Evolutionary conservation across 768 basidiomycete genomes (phyloP), one percentile per base, ranked within the genome.

Genomic region (Tulasnella sp.): DNA sequence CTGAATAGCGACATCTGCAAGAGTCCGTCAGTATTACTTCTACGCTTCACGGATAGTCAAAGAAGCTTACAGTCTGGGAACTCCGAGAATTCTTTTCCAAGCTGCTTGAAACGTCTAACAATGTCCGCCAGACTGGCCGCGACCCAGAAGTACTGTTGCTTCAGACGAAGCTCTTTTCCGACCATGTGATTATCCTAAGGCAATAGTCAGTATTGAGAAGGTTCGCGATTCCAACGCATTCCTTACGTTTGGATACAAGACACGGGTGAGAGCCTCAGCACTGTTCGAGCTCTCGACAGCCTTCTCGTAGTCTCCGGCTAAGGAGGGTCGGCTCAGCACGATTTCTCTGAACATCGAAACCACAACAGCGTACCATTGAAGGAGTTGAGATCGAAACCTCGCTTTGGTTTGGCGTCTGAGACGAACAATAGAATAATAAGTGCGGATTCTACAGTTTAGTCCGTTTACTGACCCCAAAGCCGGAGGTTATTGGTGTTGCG

Each of bases 241-340:
- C n/a, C 69, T 14, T 69, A 98, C 96, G 78, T 97, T 96, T 34
- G 96, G 97, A 81, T 99, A 98, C 36, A 98, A 83, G 7, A 98
- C 96, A 8, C 92, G 88, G 5, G 95, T 98, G 78, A 99, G 97
- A 39, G 92, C 93, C 72, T 89, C 91, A 14, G 97, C 97, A 75
- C 89, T 89, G 80, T 95, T 94, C 36, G 90, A 91, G 0, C 92
- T 85, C 76, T 91, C 90, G 29, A 98, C 90, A 1, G 95, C 92
- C 59, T 83, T 87, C 77, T 94, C 94, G 79, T 98, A 98, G 80
- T 96, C 89, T 62, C 96, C 96, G 74, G 94, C 93, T 93, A 74
- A 29, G 9, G 44, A 69, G 62, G 73, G 73, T 71, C 62, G 74
- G 73, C 69, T 11, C 11, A 47, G 22, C 17, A 29, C 39, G 39